Conservation (phyloP, 768 basidiomycete genomes). For the Leccinum aurantiacum region DNA sequence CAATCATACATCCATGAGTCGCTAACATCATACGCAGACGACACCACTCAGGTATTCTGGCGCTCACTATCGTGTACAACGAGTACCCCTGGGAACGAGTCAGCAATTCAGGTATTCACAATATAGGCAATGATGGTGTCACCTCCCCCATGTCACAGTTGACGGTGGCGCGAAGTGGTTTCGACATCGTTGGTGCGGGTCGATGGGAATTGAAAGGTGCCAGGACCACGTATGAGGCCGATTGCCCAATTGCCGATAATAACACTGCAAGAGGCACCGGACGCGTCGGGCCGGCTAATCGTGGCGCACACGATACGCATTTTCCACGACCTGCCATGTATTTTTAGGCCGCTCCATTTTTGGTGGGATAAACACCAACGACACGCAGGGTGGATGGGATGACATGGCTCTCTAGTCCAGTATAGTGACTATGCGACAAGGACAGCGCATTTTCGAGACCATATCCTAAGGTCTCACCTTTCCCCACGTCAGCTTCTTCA, state of each 20-base stretch:
- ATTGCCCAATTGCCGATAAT: neutral
- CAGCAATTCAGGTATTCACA: neutral
- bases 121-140: neutral
- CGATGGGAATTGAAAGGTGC: neutral
- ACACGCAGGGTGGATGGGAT: neutral
- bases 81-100: constrained; percentile 46
- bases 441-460: neutral
- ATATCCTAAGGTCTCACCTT: constrained; percentile 19
- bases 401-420: neutral
- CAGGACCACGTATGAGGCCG: neutral
- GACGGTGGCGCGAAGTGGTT: constrained; percentile 40
- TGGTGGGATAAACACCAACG: neutral
- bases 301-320: neutral
- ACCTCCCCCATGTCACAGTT: constrained; percentile 63
- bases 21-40: neutral
- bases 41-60: neutral
- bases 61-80: constrained; percentile 43
- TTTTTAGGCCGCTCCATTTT: neutral
- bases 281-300: constrained; percentile 2
- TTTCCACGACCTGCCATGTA: neutral
- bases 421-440: neutral
- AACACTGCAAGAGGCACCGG: neutral
- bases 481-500: constrained; percentile 33
- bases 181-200: constrained; percentile 15
- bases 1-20: neutral